Percentiles rank a stretch among this genome's conserved stretches.
Evolutionary conservation across 805 yeast genomes (phyloP).

Genomic region (Metschnikowia proteae): DNA sequence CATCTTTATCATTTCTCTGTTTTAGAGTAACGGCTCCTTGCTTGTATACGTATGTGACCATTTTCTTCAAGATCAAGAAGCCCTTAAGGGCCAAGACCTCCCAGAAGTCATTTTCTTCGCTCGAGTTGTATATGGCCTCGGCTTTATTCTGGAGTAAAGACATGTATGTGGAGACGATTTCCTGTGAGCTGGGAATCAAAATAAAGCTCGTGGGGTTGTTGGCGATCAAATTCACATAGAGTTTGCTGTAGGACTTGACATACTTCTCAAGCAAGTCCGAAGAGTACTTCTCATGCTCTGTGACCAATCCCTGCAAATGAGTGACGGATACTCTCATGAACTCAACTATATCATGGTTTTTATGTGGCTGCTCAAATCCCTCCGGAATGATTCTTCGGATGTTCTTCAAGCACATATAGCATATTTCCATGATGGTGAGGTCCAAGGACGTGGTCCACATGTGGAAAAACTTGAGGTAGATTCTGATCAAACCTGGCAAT

Average conservation of each 20-base stretch:
- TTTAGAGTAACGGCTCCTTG: constrained; percentile 65
- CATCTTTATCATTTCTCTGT: constrained; percentile 61
- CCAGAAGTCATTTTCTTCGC: constrained; percentile 65
- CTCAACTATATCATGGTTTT: constrained; percentile 53
- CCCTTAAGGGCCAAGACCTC: constrained; percentile 66
- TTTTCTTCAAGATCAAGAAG: constrained; percentile 58
- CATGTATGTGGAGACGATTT: constrained; percentile 59
- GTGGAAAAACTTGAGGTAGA: constrained; percentile 58
- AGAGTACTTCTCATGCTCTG: constrained; percentile 48
- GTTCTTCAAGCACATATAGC: constrained; percentile 73
- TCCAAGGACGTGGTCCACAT: constrained; percentile 55
- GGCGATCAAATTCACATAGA: constrained; percentile 57
- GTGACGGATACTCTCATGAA: constrained; percentile 54
- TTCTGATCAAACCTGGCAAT: constrained; percentile 53
- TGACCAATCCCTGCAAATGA: constrained; percentile 57
- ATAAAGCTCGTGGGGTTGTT: constrained; percentile 68
- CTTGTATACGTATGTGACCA: constrained; percentile 58
- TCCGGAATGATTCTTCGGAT: constrained; percentile 70
- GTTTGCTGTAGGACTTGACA: constrained; percentile 69
- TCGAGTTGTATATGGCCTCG: constrained; percentile 54
- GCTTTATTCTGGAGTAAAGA: constrained; percentile 63
- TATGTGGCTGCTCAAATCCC: constrained; percentile 70
- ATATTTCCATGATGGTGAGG: constrained; percentile 61
- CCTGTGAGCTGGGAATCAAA: constrained; percentile 58
- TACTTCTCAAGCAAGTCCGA: constrained; percentile 60